A percentile compares a stretch with the other conserved stretches of the same genome.
phyloP scores from a whole-genome alignment of 2,329 filamentous ascomycete genomes.

The Fonsecaea pedrosoi region DNA sequence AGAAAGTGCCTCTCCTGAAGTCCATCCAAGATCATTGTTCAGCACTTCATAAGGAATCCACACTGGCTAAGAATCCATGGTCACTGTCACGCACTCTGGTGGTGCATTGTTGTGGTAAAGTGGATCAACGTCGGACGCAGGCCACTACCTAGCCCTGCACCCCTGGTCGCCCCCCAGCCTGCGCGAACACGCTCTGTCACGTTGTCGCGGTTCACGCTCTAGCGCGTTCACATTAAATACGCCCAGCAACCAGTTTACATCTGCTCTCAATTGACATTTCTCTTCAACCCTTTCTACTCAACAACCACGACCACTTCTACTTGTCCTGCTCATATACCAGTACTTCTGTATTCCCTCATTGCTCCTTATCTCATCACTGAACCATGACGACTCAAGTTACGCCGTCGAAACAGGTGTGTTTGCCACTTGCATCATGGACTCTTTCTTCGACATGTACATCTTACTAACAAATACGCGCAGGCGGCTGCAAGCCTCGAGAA shows the following conservation, averaged over 20 bases:
- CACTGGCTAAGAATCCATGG: neutral
- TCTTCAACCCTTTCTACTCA: slow-evolving; percentile 27
- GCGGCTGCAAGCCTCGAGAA: slow-evolving; percentile 84
- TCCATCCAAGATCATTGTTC: slow-evolving; percentile 15
- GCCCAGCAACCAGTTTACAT: slow-evolving; percentile 21
- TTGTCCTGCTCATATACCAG: slow-evolving; percentile 19
- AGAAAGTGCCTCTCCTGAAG: neutral
- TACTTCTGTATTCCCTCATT: slow-evolving; percentile 27
- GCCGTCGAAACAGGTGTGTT: slow-evolving; percentile 73
- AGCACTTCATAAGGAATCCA: slow-evolving; percentile 28
- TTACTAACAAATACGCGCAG: slow-evolving; percentile 60
- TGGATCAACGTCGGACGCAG: slow-evolving; percentile 7
- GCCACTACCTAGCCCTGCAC: neutral
- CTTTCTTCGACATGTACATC: slow-evolving; percentile 43
- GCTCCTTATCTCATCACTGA: slow-evolving; percentile 31
- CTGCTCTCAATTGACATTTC: slow-evolving; percentile 28
- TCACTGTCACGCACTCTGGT: slow-evolving; percentile 12
- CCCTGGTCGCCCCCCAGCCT: neutral
- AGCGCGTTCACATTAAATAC: slow-evolving; percentile 27
- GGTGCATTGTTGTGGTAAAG: slow-evolving; percentile 27
- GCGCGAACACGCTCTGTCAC: slow-evolving; percentile 13
- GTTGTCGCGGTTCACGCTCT: slow-evolving; percentile 13
- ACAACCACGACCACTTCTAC: slow-evolving; percentile 18
- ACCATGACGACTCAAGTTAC: slow-evolving; percentile 80
- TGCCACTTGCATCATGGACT: slow-evolving; percentile 48